Percentiles rank a stretch among this genome's conserved stretches.
Evolutionary conservation across 345 rosid species (phyloP).

Genomic region (Eucalyptus caleyi): DNA sequence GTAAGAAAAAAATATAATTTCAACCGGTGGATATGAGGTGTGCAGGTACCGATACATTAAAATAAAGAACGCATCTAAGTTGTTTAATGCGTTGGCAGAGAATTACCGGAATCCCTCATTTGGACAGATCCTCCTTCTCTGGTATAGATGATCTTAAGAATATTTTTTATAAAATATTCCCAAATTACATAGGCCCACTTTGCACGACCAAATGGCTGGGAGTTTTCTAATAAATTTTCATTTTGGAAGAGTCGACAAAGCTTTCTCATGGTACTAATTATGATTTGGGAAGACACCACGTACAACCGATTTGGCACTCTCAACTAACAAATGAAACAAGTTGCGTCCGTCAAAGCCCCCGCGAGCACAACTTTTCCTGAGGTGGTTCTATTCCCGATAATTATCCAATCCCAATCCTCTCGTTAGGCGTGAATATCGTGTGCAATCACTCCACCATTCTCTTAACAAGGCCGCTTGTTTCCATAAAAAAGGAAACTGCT

Average conservation of each 20-base stretch:
- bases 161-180: rapidly evolving
- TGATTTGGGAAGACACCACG: not conserved
- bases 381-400: not conserved
- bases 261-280: not conserved
- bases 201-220: not conserved
- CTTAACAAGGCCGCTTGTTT: not conserved
- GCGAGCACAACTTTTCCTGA: not conserved
- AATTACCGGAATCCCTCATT: rapidly evolving
- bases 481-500: not conserved
- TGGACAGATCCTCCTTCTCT: rapidly evolving
- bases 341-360: not conserved
- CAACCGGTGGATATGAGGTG: rapidly evolving
- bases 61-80: rapidly evolving
- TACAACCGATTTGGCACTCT: not conserved
- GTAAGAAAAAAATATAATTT: not conserved
- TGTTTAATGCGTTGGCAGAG: rapidly evolving
- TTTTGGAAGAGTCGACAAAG: not conserved
- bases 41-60: not conserved
- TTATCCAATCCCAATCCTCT: not conserved
- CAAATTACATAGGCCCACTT: not conserved
- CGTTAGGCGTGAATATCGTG: not conserved
- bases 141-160: not conserved
- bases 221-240: not conserved
- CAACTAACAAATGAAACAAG: not conserved
- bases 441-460: not conserved